Conservation (phyloP, 2,329 filamentous ascomycete genomes). For the Aureobasidium zeae region DNA sequence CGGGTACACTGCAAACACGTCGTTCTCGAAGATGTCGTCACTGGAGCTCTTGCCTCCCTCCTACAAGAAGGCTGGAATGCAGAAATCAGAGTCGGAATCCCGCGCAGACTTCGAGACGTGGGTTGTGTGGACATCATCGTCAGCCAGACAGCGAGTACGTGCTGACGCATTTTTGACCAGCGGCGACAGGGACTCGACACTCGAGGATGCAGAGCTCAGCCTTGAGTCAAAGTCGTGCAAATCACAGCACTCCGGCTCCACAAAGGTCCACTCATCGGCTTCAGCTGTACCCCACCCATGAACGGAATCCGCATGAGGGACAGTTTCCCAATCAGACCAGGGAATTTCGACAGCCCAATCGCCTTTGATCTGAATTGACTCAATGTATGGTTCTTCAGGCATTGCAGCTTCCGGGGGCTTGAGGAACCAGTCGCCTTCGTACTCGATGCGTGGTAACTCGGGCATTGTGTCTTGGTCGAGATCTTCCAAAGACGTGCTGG, state of each 20-base stretch:
- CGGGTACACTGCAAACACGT: background rate
- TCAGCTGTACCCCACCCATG: conserved; percentile 1
- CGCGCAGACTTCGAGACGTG: background rate
- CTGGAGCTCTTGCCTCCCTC: conserved; percentile 1
- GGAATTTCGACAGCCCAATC: background rate
- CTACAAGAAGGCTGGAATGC: conserved; percentile 9
- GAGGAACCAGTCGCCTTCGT: background rate
- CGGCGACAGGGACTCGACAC: background rate
- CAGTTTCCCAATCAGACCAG: background rate
- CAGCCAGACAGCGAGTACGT: background rate
- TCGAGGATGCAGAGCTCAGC: background rate
- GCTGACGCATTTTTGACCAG: background rate
- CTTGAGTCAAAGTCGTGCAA: background rate
- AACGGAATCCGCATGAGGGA: background rate
- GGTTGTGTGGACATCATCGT: background rate
- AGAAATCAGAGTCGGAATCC: conserved; percentile 6
- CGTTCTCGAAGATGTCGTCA: conserved; percentile 3
- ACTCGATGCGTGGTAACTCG: background rate
- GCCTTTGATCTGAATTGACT: too few species aligned
- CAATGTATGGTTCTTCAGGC: too few species aligned
- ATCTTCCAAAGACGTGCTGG: background rate
- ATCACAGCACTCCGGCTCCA: background rate
- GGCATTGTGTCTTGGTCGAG: conserved; percentile 5
- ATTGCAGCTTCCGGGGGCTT: too few species aligned
- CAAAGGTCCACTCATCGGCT: conserved; percentile 4